A percentile compares a stretch with the other conserved stretches of the same genome.
phyloP scores from a whole-genome alignment of 163 green algal species.

The Picocystis sp. region DNA sequence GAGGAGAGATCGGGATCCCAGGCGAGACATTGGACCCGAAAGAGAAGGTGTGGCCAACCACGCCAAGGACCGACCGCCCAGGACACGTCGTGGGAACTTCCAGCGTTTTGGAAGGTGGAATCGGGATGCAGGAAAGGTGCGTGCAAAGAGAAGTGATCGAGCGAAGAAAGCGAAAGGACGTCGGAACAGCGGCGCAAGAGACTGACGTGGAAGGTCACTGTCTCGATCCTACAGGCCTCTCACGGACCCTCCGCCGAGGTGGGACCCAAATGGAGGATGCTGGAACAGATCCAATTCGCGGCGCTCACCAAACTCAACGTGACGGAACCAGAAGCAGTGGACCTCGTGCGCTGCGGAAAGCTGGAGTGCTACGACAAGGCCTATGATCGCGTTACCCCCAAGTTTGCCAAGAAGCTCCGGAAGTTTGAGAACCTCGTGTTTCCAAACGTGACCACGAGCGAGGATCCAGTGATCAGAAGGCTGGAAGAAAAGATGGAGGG shows the following conservation, averaged over 20 bases:
- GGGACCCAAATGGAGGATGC: conserved; percentile 75
- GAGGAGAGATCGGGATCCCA: conserved; percentile 15
- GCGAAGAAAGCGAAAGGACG: too few species aligned
- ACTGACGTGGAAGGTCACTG: neutral
- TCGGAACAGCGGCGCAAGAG: too few species aligned
- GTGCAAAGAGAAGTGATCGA: too few species aligned
- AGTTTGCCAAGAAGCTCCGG: conserved; percentile 15
- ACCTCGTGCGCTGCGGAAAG: conserved; percentile 42
- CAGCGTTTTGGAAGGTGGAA: neutral
- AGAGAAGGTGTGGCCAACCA: conserved; percentile 12
- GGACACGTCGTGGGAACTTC: neutral
- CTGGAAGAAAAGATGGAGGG: neutral
- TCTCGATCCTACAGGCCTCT: neutral
- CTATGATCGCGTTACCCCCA: conserved; percentile 77
- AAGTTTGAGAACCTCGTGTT: conserved; percentile 26
- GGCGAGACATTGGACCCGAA: conserved; percentile 17
- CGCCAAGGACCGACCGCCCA: too few species aligned
- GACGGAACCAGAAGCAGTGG: conserved; percentile 15
- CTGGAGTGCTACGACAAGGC: conserved; percentile 66
- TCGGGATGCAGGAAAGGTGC: neutral
- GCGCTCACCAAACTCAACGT: conserved; percentile 64
- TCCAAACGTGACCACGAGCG: conserved; percentile 54
- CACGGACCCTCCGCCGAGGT: conserved; percentile 62
- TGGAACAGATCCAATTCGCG: conserved; percentile 81
- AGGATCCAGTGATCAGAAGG: conserved; percentile 70